These are phyloP conservation scores for Hypoxylon rickii DNA, from an alignment of 495 filamentous ascomycete genomes.

Conservation along the genomic window DNA sequence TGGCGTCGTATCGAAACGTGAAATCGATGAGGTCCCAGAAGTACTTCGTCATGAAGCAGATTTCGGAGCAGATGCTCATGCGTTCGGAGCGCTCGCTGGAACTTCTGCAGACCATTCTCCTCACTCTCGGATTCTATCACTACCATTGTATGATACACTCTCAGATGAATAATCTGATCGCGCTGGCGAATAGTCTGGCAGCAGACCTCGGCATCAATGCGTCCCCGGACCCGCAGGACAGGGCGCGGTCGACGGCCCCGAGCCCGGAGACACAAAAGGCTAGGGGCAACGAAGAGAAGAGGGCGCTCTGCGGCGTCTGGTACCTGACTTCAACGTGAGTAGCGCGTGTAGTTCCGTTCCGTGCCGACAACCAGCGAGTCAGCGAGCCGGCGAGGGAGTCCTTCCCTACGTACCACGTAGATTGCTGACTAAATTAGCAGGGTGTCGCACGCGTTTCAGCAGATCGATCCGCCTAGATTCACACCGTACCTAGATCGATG, in stretches of 20 bases:
- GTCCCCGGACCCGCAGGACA: slow-evolving; percentile 35
- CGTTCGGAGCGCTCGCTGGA: slow-evolving; percentile 54
- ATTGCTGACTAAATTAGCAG: too few relatives aligned
- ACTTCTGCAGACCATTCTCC: slow-evolving; percentile 52
- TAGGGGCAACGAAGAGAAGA: slow-evolving; percentile 41
- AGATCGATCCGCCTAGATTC: slow-evolving; percentile 41
- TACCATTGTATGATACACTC: slow-evolving; percentile 48
- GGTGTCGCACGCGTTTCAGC: slow-evolving; percentile 34
- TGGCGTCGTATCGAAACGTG: slow-evolving; percentile 44
- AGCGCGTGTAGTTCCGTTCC: too few relatives aligned
- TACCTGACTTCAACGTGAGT: slow-evolving; percentile 48
- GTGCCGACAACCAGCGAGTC: too few relatives aligned
- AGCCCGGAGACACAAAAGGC: slow-evolving; percentile 13
- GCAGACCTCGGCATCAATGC: slow-evolving; percentile 52
- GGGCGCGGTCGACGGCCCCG: slow-evolving; percentile 23
- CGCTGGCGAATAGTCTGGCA: slow-evolving; percentile 49
- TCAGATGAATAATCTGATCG: slow-evolving; percentile 51
- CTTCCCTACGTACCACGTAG: too few relatives aligned
- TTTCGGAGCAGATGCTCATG: slow-evolving; percentile 51
- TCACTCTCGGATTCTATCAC: slow-evolving; percentile 53
- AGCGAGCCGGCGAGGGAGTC: too few relatives aligned
- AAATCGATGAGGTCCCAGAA: slow-evolving; percentile 45
- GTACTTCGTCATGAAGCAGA: slow-evolving; percentile 43
- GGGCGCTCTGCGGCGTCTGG: slow-evolving; percentile 46
- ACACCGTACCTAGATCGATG: slow-evolving; percentile 44